These are phyloP conservation scores for Trichomonascaceae sp. DNA, from an alignment of 1,139 yeast genomes.

Conservation along the genomic window DNA sequence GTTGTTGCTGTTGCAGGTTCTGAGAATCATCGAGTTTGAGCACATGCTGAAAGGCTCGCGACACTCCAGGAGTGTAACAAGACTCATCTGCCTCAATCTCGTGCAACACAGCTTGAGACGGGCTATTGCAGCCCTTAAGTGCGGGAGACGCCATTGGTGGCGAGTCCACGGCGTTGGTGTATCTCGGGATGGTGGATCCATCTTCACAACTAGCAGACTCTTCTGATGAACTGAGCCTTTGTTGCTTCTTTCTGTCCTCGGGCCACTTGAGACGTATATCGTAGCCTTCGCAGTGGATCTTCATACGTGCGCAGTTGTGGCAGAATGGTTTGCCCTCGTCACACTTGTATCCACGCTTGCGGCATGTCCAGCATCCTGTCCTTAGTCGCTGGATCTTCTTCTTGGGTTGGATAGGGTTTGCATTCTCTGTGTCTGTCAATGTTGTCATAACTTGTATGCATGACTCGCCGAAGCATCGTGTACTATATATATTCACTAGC, in stretches of 20 bases:
- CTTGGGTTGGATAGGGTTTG: conserved; percentile 7
- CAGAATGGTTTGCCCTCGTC: conserved; percentile 55
- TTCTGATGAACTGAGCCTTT: conserved; percentile 1
- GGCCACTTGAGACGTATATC: conserved; percentile 20
- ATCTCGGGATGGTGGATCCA: background rate
- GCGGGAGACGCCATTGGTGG: background rate
- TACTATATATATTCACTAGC: no score
- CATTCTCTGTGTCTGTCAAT: background rate
- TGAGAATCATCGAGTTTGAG: conserved; percentile 6
- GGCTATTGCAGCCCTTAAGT: conserved; percentile 1
- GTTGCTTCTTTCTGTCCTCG: conserved; percentile 9
- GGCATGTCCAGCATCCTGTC: conserved; percentile 65
- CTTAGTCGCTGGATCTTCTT: conserved; percentile 17
- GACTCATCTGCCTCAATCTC: conserved; percentile 4
- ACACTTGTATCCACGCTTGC: conserved; percentile 69
- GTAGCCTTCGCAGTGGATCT: conserved; percentile 18
- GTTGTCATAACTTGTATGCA: no score
- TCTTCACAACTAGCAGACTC: conserved; percentile 1
- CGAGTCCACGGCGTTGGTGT: background rate
- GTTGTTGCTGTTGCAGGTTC: conserved; percentile 1
- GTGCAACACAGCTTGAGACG: background rate
- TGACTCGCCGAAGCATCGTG: no score
- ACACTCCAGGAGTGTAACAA: conserved; percentile 6
- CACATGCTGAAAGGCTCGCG: conserved; percentile 6
- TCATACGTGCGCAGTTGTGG: conserved; percentile 11